phyloP scores from a whole-genome alignment of 345 rosid genomes.

The Acer campestre region DNA sequence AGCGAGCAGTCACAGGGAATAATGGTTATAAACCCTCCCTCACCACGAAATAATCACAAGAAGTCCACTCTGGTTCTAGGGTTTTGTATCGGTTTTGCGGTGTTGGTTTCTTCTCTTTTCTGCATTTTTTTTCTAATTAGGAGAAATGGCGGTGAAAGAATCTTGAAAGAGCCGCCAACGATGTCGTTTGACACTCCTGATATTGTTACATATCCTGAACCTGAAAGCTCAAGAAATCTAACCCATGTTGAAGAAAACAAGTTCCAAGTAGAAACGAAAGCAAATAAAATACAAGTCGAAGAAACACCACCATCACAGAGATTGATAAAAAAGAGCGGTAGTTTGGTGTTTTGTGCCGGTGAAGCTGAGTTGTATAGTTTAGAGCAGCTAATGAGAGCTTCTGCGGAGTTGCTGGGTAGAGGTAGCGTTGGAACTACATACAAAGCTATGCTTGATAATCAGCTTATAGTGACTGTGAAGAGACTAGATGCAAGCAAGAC shows the following conservation, averaged over 20 bases:
- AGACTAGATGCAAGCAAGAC: slow-evolving; percentile 76
- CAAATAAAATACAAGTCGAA: slow-evolving; percentile 24
- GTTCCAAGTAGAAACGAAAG: slow-evolving; percentile 20
- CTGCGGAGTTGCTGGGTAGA: slow-evolving; percentile 93
- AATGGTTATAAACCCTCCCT: slow-evolving; percentile 41
- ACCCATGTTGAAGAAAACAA: slow-evolving; percentile 6
- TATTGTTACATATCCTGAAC: background rate
- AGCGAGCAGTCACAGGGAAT: slow-evolving; percentile 57
- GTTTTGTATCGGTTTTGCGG: slow-evolving; percentile 46
- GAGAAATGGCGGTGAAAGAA: slow-evolving; percentile 29
- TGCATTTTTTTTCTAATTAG: slow-evolving; percentile 42
- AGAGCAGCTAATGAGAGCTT: slow-evolving; percentile 89
- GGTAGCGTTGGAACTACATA: slow-evolving; percentile 83
- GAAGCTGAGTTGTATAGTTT: slow-evolving; percentile 53
- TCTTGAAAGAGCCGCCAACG: slow-evolving; percentile 15
- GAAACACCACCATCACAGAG: slow-evolving; percentile 22
- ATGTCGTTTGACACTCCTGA: background rate
- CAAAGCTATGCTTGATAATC: slow-evolving; percentile 80
- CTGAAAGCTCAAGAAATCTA: background rate
- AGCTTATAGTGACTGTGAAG: slow-evolving; percentile 81
- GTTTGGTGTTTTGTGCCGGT: slow-evolving; percentile 56
- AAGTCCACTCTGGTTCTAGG: slow-evolving; percentile 47
- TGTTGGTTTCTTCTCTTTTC: slow-evolving; percentile 45
- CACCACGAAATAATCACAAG: slow-evolving; percentile 38
- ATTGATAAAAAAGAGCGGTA: slow-evolving; percentile 50